Base-by-base conservation (phyloP, 352 stramenopile genomes). In the Globisporangium paddicum region DNA sequence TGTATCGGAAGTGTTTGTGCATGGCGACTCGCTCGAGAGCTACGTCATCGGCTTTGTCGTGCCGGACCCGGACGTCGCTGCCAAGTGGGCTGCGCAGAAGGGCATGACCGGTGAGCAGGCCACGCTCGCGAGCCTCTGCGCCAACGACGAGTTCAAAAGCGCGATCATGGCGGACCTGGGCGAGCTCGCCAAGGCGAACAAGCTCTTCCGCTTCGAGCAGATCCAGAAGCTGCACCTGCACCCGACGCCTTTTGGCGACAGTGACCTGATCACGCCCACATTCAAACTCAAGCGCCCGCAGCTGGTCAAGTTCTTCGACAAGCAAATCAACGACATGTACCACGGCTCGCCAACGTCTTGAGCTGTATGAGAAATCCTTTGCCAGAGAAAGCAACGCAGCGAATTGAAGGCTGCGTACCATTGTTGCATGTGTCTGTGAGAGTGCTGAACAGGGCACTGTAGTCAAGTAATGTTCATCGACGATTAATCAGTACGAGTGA, bases 271-370 rank as follows among this genome's bases (percentile, higher is more conserved):
- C 25, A 98, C 96, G n/a, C 95, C 96, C 11, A 98, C 96, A 2
- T 98, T 98, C 75, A 99, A 99, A 66, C 82, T 98, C 66, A 98
- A 98, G 75, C 76, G 96, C 0, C 79, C 82, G 37, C 69, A 97
- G 60, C 85, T 98, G 11, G 79, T 96, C 32, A 82, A 96, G 56
- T 73, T 71, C 23, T 97, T 98, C 54, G 25, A 73, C 25, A 63
- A 85, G n/a, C 54, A 96, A 32, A 90, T 98, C 50, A 65, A 79
- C 26, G 59, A 55, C 0, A 77, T 98, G 69, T 98, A 98, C 74
- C 47, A 53, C 28, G 28, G 26, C 28, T 18, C 47, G 47, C 47
- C 34, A 14, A 9, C 47, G 2, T 53, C 47, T 16, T 53, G 25
- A 53, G 37, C 37, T 6, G 25, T 14, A 6, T 34, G 23, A 51